phyloP scores from a whole-genome alignment of 2,329 filamentous ascomycete genomes.

The Raffaelea arxii region DNA sequence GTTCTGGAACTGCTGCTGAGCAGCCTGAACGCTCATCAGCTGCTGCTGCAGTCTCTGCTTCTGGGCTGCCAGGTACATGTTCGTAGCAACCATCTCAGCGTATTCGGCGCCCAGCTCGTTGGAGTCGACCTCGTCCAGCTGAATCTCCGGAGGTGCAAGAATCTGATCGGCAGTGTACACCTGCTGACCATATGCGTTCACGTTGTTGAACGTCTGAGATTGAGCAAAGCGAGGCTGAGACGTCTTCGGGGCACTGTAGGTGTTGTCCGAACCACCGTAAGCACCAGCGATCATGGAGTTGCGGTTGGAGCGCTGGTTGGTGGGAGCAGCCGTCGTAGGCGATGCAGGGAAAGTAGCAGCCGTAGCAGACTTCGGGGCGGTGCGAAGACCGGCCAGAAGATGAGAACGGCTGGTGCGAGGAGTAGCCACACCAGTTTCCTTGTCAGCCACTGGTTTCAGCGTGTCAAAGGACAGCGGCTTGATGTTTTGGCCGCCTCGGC shows the following conservation, averaged over 20 bases:
- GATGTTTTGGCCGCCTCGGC: slow-evolving; percentile 75
- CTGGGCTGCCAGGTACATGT: slow-evolving; percentile 85
- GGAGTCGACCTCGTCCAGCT: slow-evolving; percentile 59
- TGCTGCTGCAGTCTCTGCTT: slow-evolving; percentile 94
- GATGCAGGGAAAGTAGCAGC: slow-evolving; percentile 52
- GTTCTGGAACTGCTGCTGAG: slow-evolving; percentile 72
- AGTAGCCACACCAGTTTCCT: slow-evolving; percentile 62
- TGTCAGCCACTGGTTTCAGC: slow-evolving; percentile 58
- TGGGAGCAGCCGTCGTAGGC: slow-evolving; percentile 29
- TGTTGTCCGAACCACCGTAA: slow-evolving; percentile 33
- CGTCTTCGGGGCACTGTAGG: slow-evolving; percentile 45
- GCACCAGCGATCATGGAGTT: slow-evolving; percentile 30
- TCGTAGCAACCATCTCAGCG: slow-evolving; percentile 81
- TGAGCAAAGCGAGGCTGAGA: slow-evolving; percentile 37
- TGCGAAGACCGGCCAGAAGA: slow-evolving; percentile 84
- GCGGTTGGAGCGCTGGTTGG: slow-evolving; percentile 30
- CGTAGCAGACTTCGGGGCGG: slow-evolving; percentile 78
- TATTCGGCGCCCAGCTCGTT: slow-evolving; percentile 80
- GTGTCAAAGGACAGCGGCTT: slow-evolving; percentile 78
- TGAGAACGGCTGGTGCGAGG: slow-evolving; percentile 93
- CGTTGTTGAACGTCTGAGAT: slow-evolving; percentile 13
- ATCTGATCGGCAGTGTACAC: slow-evolving; percentile 77
- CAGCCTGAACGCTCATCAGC: slow-evolving; percentile 71
- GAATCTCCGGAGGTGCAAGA: slow-evolving; percentile 70
- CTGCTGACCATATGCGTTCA: slow-evolving; percentile 18